Evolutionary conservation across 441 rosid genomes (phyloP).

Genomic region (Lepidium campestre): DNA sequence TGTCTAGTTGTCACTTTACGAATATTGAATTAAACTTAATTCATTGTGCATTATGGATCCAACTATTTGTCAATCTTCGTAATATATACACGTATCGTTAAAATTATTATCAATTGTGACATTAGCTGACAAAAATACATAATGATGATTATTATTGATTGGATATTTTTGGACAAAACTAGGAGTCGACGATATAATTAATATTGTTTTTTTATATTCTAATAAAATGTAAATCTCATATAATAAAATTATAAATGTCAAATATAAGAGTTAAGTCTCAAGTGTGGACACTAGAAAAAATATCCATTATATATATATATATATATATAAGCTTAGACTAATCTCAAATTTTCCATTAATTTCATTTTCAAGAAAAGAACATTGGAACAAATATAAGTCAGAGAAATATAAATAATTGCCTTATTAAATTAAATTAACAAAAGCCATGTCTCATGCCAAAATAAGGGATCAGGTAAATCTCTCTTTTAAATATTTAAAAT

Average conservation of each 20-base stretch:
- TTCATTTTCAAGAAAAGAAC: not conserved
- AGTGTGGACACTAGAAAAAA: not conserved
- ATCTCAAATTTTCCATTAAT: not conserved
- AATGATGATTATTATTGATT: constrained; percentile 11
- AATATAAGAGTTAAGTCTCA: not conserved
- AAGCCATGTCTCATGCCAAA: not conserved
- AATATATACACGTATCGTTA: not conserved
- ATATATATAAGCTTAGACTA: not conserved
- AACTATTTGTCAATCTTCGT: constrained; percentile 5
- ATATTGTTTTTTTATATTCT: no score
- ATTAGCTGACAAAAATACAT: constrained; percentile 12
- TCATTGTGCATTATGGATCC: constrained; percentile 12
- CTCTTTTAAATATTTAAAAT: no score
- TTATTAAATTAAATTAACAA: not conserved
- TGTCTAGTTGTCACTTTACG: constrained; percentile 13
- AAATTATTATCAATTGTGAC: not conserved
- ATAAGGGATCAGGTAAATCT: not conserved
- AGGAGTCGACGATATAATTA: not conserved
- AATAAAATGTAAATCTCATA: not conserved
- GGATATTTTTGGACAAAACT: constrained; percentile 14
- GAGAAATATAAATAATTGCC: not conserved
- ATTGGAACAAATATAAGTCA: not conserved
- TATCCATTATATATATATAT: not conserved
- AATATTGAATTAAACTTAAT: constrained; percentile 1
- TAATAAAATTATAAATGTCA: not conserved